phyloP scores from a whole-genome alignment of 2,329 filamentous ascomycete genomes.

The Xylariaceae sp. region DNA sequence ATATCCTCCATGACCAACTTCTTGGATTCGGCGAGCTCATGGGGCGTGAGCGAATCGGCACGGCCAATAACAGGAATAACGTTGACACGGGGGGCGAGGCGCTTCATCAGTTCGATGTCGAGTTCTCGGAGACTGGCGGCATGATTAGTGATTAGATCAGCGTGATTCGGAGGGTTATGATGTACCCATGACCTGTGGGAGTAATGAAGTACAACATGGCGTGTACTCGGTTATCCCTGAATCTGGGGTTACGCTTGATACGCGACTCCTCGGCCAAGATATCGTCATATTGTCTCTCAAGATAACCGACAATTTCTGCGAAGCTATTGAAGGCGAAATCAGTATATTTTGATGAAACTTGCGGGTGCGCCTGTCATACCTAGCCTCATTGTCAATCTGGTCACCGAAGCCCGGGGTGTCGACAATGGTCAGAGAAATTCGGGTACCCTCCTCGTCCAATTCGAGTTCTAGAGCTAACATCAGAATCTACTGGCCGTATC shows the following conservation, averaged over 20 bases:
- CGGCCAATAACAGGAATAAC: slow-evolving; percentile 99
- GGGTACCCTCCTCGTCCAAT: slow-evolving; percentile 95
- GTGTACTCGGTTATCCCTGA: slow-evolving; percentile 98
- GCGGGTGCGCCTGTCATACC: slow-evolving; percentile 46
- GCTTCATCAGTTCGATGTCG: slow-evolving; percentile 99
- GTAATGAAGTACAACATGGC: slow-evolving; percentile 99
- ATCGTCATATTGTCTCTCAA: slow-evolving; percentile 98
- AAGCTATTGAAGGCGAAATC: slow-evolving; percentile 55
- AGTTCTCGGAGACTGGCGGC: slow-evolving; percentile 81
- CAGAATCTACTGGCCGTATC: slow-evolving; percentile 6
- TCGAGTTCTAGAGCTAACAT: slow-evolving; percentile 65
- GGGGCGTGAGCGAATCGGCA: slow-evolving; percentile 92
- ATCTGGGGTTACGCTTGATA: slow-evolving; percentile 99
- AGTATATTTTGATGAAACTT: slow-evolving; percentile 3
- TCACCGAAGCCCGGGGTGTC: slow-evolving; percentile 98
- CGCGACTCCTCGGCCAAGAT: slow-evolving; percentile 98
- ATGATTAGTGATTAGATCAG: slow-evolving; percentile 12
- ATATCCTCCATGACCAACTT: slow-evolving; percentile 99
- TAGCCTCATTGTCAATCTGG: slow-evolving; percentile 98
- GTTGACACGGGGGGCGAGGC: slow-evolving; percentile 94
- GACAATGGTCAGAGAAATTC: slow-evolving; percentile 96
- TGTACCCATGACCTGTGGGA: slow-evolving; percentile 89
- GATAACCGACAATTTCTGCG: slow-evolving; percentile 94
- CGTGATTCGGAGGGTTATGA: slow-evolving; percentile 10
- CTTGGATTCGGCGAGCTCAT: slow-evolving; percentile 97